These are phyloP conservation scores for Cladophialophora carrionii DNA, from an alignment of 2,329 filamentous ascomycete species.

Conservation along the genomic window DNA sequence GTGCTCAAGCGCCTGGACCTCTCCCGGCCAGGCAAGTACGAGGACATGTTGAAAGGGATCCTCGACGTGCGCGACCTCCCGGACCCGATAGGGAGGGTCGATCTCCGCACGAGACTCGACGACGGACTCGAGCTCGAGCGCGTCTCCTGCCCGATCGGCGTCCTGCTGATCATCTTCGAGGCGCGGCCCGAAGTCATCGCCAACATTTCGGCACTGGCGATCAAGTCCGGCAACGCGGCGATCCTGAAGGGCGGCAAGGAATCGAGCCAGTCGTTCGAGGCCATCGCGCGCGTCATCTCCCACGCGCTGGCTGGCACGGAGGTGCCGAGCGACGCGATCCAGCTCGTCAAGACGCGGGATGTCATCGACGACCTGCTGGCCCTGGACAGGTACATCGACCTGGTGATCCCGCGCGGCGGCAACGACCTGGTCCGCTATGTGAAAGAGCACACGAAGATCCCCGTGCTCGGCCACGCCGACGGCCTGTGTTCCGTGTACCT, in stretches of 20 bases:
- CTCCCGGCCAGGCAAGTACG: slow-evolving; percentile 84
- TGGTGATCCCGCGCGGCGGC: slow-evolving; percentile 89
- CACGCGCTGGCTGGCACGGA: slow-evolving; percentile 70
- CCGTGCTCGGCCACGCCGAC: slow-evolving; percentile 93
- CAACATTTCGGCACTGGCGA: slow-evolving; percentile 92
- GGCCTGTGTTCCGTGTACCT: slow-evolving; percentile 88
- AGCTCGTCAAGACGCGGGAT: slow-evolving; percentile 91
- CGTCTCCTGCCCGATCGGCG: slow-evolving; percentile 91
- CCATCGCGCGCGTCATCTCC: slow-evolving; percentile 85
- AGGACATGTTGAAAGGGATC: slow-evolving; percentile 96
- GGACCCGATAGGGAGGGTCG: slow-evolving; percentile 90
- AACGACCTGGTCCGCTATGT: slow-evolving; percentile 90
- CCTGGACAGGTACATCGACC: slow-evolving; percentile 85
- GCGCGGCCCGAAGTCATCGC: slow-evolving; percentile 97
- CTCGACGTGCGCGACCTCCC: slow-evolving; percentile 80
- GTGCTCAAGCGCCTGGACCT: slow-evolving; percentile 88
- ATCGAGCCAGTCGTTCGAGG: slow-evolving; percentile 90
- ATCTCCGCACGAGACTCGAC: slow-evolving; percentile 81
- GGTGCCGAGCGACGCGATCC: slow-evolving; percentile 84
- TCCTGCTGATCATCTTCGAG: slow-evolving; percentile 98
- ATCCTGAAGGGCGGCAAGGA: slow-evolving; percentile 98
- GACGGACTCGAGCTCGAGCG: slow-evolving; percentile 83
- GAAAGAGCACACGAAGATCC: slow-evolving; percentile 88
- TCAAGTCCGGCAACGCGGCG: slow-evolving; percentile 96
- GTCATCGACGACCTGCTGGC: slow-evolving; percentile 84